Evolutionary conservation across 2,329 filamentous ascomycete species (phyloP), one percentile per base, ranked within the genome.

Genomic region (Pseudohalonectria lignicola): DNA sequence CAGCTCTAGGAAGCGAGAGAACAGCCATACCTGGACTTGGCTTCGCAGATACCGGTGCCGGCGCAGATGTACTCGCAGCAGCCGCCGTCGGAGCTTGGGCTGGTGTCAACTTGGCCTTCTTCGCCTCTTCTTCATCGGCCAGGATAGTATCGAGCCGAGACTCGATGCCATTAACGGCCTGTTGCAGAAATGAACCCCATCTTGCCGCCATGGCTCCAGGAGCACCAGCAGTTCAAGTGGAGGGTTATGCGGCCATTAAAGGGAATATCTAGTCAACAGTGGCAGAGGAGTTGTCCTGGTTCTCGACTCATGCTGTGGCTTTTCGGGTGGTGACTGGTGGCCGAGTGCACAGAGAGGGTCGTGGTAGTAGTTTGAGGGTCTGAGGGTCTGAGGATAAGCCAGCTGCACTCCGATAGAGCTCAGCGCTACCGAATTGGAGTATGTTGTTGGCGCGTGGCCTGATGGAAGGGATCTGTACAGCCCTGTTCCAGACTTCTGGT

Each of bases 101-200:
- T 47, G 40, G 26, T 19, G 44, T 18, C 38, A 43, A 42, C 11
- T 40, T 11, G 11, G 19, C 34, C 38, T 46, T 48, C 17, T 35
- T 40, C 8, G 59, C 57, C 34, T 75, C 74, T 31, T 81, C 77
- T 39, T 85, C 79, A 47, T 95, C 88, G 39, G 86, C 79, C 43
- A 98, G 72, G 41, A 98, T 94, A 36, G 76, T 88, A 58, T 98
- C 92, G 42, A 98, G 74, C 31, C 85, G 79, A 42, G 88, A 93
- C 63, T 98, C 92, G 41, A 98, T 83, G 43, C 88, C 88, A 39
- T 88, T 87, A 43, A 96, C 86, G 45, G 90, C 88, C 60, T 90
- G 86, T 47, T 87, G 84, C 43, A 95, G 71, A 55, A 94, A 82
- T 23, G 77, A 78, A 33, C 81, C 82, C 83, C 83, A 87, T 76